Percentiles rank a stretch among this genome's conserved stretches.
Evolutionary conservation across 164 flowering plant species (phyloP).

Genomic region (Nymphaea thermarum): DNA sequence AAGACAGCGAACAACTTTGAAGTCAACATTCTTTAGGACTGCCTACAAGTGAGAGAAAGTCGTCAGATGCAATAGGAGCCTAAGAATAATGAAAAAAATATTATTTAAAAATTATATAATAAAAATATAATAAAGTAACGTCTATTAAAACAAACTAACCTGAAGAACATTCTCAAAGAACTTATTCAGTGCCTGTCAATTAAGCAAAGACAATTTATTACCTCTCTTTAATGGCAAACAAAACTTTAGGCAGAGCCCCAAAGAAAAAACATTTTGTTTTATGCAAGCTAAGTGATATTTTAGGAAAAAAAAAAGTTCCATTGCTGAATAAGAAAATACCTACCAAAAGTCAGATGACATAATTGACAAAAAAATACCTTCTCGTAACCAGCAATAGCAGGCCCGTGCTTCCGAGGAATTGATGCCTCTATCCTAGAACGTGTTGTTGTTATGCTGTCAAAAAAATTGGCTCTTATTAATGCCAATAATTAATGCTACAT

Average conservation of each 20-base stretch:
- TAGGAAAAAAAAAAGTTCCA: background rate
- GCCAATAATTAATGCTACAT: too few species aligned
- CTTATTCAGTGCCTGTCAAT: conserved; percentile 69
- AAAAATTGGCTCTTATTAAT: background rate
- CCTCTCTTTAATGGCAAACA: too few species aligned
- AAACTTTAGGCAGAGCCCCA: background rate
- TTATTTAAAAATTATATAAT: too few species aligned
- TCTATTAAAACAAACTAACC: conserved; percentile 22
- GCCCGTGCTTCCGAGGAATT: conserved; percentile 99
- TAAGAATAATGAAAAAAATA: too few species aligned
- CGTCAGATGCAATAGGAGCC: background rate
- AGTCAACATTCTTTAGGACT: conserved; percentile 76
- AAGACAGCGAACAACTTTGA: conserved; percentile 87
- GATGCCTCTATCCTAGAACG: conserved; percentile 85
- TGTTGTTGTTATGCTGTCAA: conserved; percentile 66
- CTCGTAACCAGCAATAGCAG: conserved; percentile 97
- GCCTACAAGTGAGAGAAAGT: conserved; percentile 30
- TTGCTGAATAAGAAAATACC: conserved; percentile 25
- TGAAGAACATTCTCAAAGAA: conserved; percentile 83
- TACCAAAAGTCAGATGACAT: conserved; percentile 55
- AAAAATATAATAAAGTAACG: too few species aligned
- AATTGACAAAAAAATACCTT: conserved; percentile 29
- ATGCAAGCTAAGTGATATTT: too few species aligned
- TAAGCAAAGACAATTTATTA: background rate
- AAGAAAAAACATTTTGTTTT: background rate